phyloP scores from a whole-genome alignment of 2,329 filamentous ascomycete genomes.

The Alternaria atra region DNA sequence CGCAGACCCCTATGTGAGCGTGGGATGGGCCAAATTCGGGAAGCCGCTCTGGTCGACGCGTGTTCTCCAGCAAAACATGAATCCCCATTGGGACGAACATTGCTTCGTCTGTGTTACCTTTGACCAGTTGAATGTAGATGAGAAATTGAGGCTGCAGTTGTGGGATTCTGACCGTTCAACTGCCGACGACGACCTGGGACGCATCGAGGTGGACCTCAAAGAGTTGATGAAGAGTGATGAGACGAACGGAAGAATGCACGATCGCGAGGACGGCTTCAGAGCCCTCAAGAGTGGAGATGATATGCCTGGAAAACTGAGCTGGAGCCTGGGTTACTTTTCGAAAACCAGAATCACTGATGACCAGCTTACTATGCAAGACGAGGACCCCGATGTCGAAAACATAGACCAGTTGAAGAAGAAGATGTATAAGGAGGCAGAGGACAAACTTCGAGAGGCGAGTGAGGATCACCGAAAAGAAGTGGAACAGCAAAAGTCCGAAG shows the following conservation, averaged over 20 bases:
- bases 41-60: conserved; percentile 73
- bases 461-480: conserved; percentile 69
- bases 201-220: conserved; percentile 74
- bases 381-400: conserved; percentile 65
- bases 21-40: conserved; percentile 81
- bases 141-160: conserved; percentile 73
- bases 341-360: conserved; percentile 70
- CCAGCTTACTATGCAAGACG: conserved; percentile 69
- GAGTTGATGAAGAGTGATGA: conserved; percentile 67
- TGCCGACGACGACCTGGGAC: conserved; percentile 77
- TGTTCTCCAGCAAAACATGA: conserved; percentile 70
- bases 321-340: conserved; percentile 76
- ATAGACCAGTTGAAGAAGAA: conserved; percentile 68
- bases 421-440: conserved; percentile 62
- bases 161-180: conserved; percentile 80
- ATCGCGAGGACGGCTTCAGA: conserved; percentile 71
- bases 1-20: conserved; percentile 75
- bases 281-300: conserved; percentile 71
- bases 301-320: conserved; percentile 74
- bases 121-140: conserved; percentile 76
- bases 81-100: conserved; percentile 76
- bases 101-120: conserved; percentile 73
- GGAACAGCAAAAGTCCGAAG: conserved; percentile 73
- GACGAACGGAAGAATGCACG: conserved; percentile 68
- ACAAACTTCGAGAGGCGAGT: conserved; percentile 72